phyloP scores from a whole-genome alignment of 345 rosid species.

The Theobroma cacao region DNA sequence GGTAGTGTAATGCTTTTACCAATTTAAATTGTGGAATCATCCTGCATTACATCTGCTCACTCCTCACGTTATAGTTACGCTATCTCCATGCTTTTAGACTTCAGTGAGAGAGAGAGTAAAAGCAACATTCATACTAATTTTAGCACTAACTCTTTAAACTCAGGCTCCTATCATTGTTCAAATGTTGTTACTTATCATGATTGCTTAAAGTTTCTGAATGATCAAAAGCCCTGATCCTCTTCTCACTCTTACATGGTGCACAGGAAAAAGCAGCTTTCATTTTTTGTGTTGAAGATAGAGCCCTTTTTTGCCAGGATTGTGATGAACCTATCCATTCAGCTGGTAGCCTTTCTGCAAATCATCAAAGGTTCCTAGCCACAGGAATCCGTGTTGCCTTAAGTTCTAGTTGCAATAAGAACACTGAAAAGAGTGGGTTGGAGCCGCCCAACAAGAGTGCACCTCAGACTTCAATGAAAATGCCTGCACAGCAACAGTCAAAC shows the following conservation, averaged over 20 bases:
- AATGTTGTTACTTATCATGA: not conserved
- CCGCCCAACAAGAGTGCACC: constrained; percentile 58
- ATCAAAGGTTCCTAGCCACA: constrained; percentile 87
- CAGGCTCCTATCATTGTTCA: not conserved
- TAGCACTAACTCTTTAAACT: not conserved
- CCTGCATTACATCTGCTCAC: not conserved
- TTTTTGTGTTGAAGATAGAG: constrained; percentile 97
- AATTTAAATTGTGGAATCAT: not conserved
- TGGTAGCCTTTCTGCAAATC: constrained; percentile 80
- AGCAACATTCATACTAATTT: not conserved
- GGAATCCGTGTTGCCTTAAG: constrained; percentile 82
- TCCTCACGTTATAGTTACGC: not conserved
- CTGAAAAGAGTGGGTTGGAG: constrained; percentile 44
- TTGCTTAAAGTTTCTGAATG: not conserved
- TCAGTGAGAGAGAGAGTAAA: not conserved
- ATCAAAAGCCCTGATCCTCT: not conserved
- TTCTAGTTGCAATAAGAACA: constrained; percentile 51
- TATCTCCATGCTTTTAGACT: not conserved
- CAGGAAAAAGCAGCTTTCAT: constrained; percentile 97
- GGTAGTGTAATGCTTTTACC: not conserved
- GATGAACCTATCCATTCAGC: constrained; percentile 78
- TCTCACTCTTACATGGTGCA: not conserved
- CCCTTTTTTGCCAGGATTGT: constrained; percentile 83
- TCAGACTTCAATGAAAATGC: constrained; percentile 36
- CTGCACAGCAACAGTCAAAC: constrained; percentile 44